Conservation (phyloP, 73 alveolate species). For the Urostyla sp. region DNA sequence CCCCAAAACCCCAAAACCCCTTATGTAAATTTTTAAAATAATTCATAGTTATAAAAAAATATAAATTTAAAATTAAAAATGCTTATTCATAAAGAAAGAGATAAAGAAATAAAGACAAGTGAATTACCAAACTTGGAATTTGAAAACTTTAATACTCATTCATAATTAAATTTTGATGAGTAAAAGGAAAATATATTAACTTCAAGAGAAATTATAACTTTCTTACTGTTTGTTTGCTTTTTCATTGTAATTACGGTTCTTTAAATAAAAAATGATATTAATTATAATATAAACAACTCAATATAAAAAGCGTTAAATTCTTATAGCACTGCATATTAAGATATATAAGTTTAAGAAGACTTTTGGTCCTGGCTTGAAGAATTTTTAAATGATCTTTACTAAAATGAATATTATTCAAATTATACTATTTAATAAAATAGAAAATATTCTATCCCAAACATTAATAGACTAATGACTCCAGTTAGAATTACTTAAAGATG, state of each 20-base stretch:
- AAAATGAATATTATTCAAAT: slow-evolving; percentile 11
- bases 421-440: slow-evolving; percentile 9
- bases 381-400: slow-evolving; percentile 10
- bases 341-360: not conserved
- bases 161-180: too few species aligned
- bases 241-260: slow-evolving; percentile 23
- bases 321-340: not conserved
- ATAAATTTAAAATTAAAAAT: too few species aligned
- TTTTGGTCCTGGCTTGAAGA: slow-evolving; percentile 44
- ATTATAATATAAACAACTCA: slow-evolving; percentile 36
- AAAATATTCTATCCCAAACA: slow-evolving; percentile 41
- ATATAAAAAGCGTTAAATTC: not conserved
- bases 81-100: too few species aligned
- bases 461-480: slow-evolving; percentile 52
- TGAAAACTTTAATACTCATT: too few species aligned
- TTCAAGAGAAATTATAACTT: slow-evolving; percentile 49
- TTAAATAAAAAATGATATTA: slow-evolving; percentile 5
- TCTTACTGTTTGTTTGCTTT: slow-evolving; percentile 46
- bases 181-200: slow-evolving; percentile 26
- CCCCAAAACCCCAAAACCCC: too few species aligned
- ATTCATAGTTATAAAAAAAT: too few species aligned
- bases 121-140: too few species aligned
- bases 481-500: slow-evolving; percentile 59
- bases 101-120: too few species aligned
- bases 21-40: too few species aligned